Base-by-base conservation (phyloP, 2,329 filamentous ascomycete genomes). In the Trichoderma sp. region DNA sequence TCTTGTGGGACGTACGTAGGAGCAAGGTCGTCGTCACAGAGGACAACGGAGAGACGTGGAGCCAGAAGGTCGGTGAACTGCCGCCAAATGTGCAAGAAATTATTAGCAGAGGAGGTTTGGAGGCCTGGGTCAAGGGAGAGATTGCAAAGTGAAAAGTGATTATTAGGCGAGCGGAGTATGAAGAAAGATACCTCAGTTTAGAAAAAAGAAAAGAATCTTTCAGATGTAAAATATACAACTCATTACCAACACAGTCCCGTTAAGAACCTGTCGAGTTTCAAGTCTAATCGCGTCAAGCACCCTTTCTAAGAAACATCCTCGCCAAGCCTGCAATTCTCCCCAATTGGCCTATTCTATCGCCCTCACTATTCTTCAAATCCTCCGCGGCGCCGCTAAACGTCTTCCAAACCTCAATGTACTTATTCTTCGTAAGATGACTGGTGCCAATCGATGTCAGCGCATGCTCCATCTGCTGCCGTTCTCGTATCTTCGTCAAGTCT, bases 11-110 rank as follows among this genome's bases (percentile, higher is more conserved):
- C 80, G 89, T 97, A 11, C 83, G 87, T 71, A 85, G 91, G 71
- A 93, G 90, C 80, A 88, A 87, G 76, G 90, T 97, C 7, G 86
- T 86, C 1, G 86, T 97, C 1, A 87, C 88, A 26, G 93, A 97
- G 82, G 91, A 20, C 32, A 85, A 85, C 61, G 92, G 92, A 1
- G 79, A 85, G 71, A 88, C 82, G 53, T 97, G 93, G 94, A 91
- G 85, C 65, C 88, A 96, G 79, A 93, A 92, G 82, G 93, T 97
- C 1, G 93, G 93, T 9, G 92, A 96, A 84, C 79, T 97, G 73
- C 92, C 93, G 17, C 89, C 92, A 0, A 97, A 95, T 77, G 92
- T 97, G 69, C 94, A 97, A 81, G 92, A 93, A 77, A 94, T 95
- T 4, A 50, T 50, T 50, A 50, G 43, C n/a, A 50, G 43, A 3